phyloP scores from a whole-genome alignment of 139 green algal genomes.

The Chlamydomonas eustigma region DNA sequence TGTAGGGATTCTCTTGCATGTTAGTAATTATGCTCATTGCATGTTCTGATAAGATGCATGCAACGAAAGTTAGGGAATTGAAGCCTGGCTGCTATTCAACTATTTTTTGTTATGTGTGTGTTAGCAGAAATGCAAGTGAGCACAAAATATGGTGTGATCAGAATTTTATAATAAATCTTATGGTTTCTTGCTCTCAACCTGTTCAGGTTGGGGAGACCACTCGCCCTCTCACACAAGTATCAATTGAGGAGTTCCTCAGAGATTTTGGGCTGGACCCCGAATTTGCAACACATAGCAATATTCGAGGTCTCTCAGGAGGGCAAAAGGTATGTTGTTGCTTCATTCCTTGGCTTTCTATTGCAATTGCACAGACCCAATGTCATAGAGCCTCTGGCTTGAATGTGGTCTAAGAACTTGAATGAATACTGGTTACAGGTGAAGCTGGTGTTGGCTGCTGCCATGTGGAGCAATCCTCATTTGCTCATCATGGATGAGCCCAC shows the following conservation, averaged over 20 bases:
- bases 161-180: too few species aligned
- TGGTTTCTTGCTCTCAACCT: not conserved
- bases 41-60: too few species aligned
- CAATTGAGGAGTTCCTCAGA: conserved; percentile 81
- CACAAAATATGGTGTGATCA: too few species aligned
- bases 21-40: too few species aligned
- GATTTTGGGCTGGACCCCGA: conserved; percentile 91
- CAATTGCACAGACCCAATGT: too few species aligned
- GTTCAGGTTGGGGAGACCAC: conserved; percentile 54
- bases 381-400: too few species aligned
- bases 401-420: too few species aligned
- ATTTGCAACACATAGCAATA: conserved; percentile 77
- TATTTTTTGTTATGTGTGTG: too few species aligned
- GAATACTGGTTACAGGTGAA: conserved; percentile 58
- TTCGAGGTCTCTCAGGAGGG: conserved; percentile 14
- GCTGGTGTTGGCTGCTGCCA: conserved; percentile 66
- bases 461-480: conserved; percentile 83
- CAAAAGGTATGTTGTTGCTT: conserved; percentile 42
- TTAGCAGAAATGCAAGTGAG: not conserved
- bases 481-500: conserved; percentile 87
- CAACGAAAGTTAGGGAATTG: too few species aligned
- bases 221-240: conserved; percentile 74
- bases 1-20: too few species aligned
- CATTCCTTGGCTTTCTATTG: not conserved
- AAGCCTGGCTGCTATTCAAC: too few species aligned